phyloP scores from a whole-genome alignment of 208 protist species.

The Porcisia hertigi region DNA sequence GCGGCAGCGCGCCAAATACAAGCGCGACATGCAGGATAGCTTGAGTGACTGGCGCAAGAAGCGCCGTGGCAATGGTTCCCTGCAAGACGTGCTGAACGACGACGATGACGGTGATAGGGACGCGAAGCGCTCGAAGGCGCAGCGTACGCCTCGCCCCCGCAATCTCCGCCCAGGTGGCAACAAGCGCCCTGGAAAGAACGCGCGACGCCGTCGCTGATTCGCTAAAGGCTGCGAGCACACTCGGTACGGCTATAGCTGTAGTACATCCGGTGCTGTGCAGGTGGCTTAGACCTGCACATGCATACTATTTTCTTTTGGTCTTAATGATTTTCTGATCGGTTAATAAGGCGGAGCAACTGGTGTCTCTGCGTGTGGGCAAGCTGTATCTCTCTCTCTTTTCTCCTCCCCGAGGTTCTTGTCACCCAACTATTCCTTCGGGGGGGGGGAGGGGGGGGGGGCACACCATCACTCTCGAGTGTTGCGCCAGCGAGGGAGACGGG shows the following conservation, averaged over 20 bases:
- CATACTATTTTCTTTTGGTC: background rate
- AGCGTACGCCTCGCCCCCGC: constrained; percentile 34
- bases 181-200: constrained; percentile 91
- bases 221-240: background rate
- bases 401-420: background rate
- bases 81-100: constrained; percentile 72
- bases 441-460: background rate
- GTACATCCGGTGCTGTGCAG: background rate
- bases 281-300: constrained; percentile 8
- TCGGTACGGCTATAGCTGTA: background rate
- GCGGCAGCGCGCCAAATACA: constrained; percentile 93
- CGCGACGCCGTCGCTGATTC: constrained; percentile 54
- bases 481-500: background rate
- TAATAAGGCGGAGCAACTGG: constrained; percentile 20
- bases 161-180: constrained; percentile 67
- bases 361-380: background rate
- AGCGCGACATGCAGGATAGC: constrained; percentile 89
- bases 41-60: constrained; percentile 89
- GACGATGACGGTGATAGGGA: constrained; percentile 36
- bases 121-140: constrained; percentile 23
- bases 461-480: background rate
- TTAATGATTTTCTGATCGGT: constrained; percentile 22
- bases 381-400: background rate
- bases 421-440: background rate
- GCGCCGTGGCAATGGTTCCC: constrained; percentile 64